Conservation (phyloP, 2,329 filamentous ascomycete genomes). For the Fusarium nodosum region DNA sequence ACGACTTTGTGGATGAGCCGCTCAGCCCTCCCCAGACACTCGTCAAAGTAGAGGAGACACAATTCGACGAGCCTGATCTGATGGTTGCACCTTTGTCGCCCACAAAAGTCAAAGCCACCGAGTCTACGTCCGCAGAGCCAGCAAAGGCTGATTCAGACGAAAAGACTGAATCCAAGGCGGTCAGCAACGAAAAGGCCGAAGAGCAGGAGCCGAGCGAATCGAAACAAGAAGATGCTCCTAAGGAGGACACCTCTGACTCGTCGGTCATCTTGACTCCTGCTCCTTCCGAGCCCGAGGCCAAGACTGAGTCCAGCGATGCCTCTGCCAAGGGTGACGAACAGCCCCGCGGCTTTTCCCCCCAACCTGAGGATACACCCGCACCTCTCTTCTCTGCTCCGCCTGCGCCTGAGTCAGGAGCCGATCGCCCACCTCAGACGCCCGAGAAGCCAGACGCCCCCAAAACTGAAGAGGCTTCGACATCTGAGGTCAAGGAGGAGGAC, state of each 20-base stretch:
- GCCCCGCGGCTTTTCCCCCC: slow-evolving; percentile 60
- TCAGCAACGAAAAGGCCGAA: slow-evolving; percentile 11
- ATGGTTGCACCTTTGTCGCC: slow-evolving; percentile 71
- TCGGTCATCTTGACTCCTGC: slow-evolving; percentile 41
- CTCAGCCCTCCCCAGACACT: slow-evolving; percentile 76
- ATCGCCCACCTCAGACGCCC: slow-evolving; percentile 42
- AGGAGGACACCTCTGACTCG: slow-evolving; percentile 43
- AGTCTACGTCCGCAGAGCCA: slow-evolving; percentile 41
- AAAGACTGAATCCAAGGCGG: slow-evolving; percentile 27
- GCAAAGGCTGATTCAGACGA: slow-evolving; percentile 31
- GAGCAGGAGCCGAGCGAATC: slow-evolving; percentile 2
- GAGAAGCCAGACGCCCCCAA: slow-evolving; percentile 35
- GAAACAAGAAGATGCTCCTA: slow-evolving; percentile 9
- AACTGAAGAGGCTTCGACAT: slow-evolving; percentile 2
- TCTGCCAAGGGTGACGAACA: slow-evolving; percentile 33
- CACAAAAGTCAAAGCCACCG: slow-evolving; percentile 53
- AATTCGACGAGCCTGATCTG: slow-evolving; percentile 69
- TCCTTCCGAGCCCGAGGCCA: slow-evolving; percentile 45
- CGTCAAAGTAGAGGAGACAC: slow-evolving; percentile 66
- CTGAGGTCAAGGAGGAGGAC: slow-evolving; percentile 21
- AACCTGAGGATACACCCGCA: slow-evolving; percentile 76
- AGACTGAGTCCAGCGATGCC: slow-evolving; percentile 24
- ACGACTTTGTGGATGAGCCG: slow-evolving; percentile 84
- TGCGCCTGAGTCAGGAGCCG: slow-evolving; percentile 49
- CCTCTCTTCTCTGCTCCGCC: slow-evolving; percentile 64